Evolutionary conservation across 352 stramenopile species (phyloP).

Genomic region (Phytophthora colocasiae): DNA sequence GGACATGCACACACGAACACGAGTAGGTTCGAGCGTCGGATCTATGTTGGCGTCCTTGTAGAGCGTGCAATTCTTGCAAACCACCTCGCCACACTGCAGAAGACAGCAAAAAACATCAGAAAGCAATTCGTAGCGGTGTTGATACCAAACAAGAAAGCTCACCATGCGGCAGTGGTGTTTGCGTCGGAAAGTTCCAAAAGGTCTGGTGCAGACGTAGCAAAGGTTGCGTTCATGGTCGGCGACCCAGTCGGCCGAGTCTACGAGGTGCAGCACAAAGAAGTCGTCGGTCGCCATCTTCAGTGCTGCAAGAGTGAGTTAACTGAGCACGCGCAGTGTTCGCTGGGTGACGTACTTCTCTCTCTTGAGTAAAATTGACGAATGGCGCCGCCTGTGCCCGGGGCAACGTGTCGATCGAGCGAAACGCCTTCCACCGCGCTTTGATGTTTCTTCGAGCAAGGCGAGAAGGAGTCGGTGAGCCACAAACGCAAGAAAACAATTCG

Average conservation of each 20-base stretch:
- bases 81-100: slow-evolving; percentile 74
- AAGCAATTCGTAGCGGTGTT: not conserved
- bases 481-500: slow-evolving; percentile 25
- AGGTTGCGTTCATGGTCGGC: slow-evolving; percentile 70
- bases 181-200: slow-evolving; percentile 82
- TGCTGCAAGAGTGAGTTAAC: slow-evolving; percentile 2
- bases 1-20: slow-evolving; percentile 82
- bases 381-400: slow-evolving; percentile 9
- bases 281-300: slow-evolving; percentile 45
- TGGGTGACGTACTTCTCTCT: slow-evolving; percentile 10
- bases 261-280: slow-evolving; percentile 75
- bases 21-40: slow-evolving; percentile 56
- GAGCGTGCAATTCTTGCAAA: slow-evolving; percentile 84
- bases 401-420: slow-evolving; percentile 24
- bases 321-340: not conserved
- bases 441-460: slow-evolving; percentile 9
- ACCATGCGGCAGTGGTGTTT: slow-evolving; percentile 91
- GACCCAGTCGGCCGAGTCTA: slow-evolving; percentile 82
- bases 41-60: slow-evolving; percentile 70
- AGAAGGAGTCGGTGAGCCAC: slow-evolving; percentile 35
- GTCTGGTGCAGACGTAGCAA: slow-evolving; percentile 81
- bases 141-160: not conserved
- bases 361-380: slow-evolving; percentile 23
- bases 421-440: slow-evolving; percentile 17
- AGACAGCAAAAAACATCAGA: slow-evolving; percentile 6